A percentile compares a stretch with the other conserved stretches of the same genome.
phyloP scores from a whole-genome alignment of 2,329 filamentous ascomycete species.

The Colletotrichum falcatum region DNA sequence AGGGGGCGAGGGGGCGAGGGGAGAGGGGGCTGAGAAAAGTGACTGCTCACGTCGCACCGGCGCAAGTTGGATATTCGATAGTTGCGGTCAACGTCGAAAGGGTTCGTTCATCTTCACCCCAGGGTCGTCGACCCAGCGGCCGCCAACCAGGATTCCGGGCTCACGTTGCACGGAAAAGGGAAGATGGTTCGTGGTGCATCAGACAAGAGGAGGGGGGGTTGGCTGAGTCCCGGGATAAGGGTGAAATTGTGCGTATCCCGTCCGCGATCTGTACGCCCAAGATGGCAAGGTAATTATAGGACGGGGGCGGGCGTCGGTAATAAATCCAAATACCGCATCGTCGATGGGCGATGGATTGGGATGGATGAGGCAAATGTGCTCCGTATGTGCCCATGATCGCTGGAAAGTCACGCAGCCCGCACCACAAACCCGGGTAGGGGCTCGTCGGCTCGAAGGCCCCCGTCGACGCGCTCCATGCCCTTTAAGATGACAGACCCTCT shows the following conservation, averaged over 20 bases:
- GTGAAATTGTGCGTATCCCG: slow-evolving; percentile 3
- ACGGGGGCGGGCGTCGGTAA: slow-evolving; percentile 24
- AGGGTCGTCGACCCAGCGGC: slow-evolving; percentile 1
- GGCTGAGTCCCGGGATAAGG: not conserved
- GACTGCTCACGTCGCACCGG: slow-evolving; percentile 30
- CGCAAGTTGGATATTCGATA: not conserved
- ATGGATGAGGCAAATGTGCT: slow-evolving; percentile 22
- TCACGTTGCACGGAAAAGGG: slow-evolving; percentile 11
- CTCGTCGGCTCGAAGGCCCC: slow-evolving; percentile 28
- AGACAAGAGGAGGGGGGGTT: not conserved
- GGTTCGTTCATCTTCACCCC: slow-evolving; percentile 2
- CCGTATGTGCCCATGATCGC: slow-evolving; percentile 14
- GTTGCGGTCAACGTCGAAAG: not conserved
- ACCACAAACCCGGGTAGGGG: not conserved
- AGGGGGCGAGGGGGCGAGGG: too few species aligned
- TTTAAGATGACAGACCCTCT: slow-evolving; percentile 3
- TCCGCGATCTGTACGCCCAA: slow-evolving; percentile 25
- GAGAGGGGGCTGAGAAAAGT: not conserved
- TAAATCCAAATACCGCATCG: slow-evolving; percentile 27
- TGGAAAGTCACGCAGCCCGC: slow-evolving; percentile 21
- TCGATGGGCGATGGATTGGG: slow-evolving; percentile 25
- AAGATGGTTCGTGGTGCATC: slow-evolving; percentile 6
- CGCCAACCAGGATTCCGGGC: not conserved
- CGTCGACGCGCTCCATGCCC: slow-evolving; percentile 10
- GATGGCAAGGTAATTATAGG: slow-evolving; percentile 18